Conservation (phyloP, 169 alveolate species). For the Blepharisma undulans region DNA sequence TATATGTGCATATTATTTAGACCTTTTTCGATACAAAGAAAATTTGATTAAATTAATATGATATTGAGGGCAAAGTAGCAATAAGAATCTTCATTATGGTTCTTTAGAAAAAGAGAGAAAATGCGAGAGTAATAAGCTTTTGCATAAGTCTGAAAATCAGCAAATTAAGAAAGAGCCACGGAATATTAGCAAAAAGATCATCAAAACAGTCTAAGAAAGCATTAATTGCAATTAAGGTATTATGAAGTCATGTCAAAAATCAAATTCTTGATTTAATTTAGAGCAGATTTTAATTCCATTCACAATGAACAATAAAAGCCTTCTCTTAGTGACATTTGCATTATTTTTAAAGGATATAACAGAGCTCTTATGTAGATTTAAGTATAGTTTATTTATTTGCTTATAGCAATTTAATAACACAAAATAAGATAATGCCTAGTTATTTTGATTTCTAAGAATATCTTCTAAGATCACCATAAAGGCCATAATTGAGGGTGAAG, state of each 20-base stretch:
- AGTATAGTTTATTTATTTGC: no score
- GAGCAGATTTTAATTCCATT: background rate
- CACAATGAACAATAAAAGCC: background rate
- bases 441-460: no score
- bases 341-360: background rate
- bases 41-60: no score
- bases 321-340: background rate
- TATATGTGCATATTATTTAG: no score
- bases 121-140: background rate
- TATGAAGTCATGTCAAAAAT: background rate
- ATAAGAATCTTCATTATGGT: background rate
- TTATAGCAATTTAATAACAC: no score
- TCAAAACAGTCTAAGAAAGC: background rate
- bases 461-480: background rate
- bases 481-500: background rate
- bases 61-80: no score
- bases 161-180: background rate
- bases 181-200: background rate
- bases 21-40: no score
- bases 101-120: background rate
- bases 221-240: background rate
- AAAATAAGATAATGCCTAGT: no score
- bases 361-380: background rate
- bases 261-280: no score
- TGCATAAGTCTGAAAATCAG: background rate